These are phyloP conservation scores for Oryza punctata DNA, from an alignment of 176 grass and related monocot genomes.

Conservation along the genomic window DNA sequence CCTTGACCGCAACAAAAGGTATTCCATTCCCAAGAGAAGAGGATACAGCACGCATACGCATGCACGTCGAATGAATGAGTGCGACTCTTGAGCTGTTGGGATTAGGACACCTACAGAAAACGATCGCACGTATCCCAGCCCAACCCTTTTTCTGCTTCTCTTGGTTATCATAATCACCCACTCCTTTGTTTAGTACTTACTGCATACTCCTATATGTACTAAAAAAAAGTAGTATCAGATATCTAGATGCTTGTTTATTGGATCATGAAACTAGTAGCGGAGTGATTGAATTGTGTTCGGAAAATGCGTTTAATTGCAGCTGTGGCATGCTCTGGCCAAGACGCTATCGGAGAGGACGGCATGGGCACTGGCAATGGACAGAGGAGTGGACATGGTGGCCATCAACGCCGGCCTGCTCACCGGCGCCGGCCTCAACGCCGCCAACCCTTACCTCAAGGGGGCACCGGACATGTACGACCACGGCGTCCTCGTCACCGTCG, in stretches of 20 bases:
- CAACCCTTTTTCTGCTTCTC: not conserved
- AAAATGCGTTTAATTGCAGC: constrained; percentile 42
- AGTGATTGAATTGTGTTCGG: not conserved
- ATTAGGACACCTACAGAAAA: not conserved
- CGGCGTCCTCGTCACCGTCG: constrained; percentile 89
- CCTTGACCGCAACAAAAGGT: not conserved
- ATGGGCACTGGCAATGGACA: constrained; percentile 96
- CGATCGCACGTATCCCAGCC: not conserved
- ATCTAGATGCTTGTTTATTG: not conserved
- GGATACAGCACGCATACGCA: not conserved
- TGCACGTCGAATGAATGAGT: not conserved
- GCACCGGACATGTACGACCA: constrained; percentile 75
- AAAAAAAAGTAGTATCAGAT: not conserved
- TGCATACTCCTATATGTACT: too few species aligned
- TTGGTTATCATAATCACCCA: not conserved
- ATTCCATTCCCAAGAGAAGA: not conserved
- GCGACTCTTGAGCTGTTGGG: constrained; percentile 4
- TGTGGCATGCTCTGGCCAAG: constrained; percentile 93
- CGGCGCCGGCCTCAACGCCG: constrained; percentile 40
- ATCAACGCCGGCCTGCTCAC: constrained; percentile 74
- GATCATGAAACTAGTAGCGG: not conserved
- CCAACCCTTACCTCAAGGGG: constrained; percentile 73
- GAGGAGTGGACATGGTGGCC: constrained; percentile 91
- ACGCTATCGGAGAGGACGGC: constrained; percentile 93
- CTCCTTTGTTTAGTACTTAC: not conserved